A percentile compares a stretch with the other conserved stretches of the same genome.
Conservation (phyloP, 2,329 filamentous ascomycete species). For the Fusarium falciforme region DNA sequence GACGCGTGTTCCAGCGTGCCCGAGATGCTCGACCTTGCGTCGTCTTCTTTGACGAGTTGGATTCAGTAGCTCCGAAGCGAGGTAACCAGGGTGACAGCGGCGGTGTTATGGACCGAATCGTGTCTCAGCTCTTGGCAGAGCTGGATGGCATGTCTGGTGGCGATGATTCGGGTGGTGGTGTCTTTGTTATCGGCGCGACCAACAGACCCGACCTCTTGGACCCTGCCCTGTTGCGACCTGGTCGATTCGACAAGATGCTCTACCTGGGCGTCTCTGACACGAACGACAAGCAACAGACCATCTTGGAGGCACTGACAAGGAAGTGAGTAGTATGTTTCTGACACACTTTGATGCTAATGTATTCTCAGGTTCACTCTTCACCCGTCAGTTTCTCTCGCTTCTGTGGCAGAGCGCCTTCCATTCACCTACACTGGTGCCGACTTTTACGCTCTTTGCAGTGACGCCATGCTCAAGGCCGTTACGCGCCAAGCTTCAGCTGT, state of each 20-base stretch:
- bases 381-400: conserved; percentile 78
- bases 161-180: conserved; percentile 84
- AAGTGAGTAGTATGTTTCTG: conserved; percentile 71
- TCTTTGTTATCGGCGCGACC: conserved; percentile 97
- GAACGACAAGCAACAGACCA: conserved; percentile 94
- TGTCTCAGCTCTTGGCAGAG: conserved; percentile 93
- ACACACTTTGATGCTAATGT: conserved; percentile 10
- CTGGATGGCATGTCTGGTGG: conserved; percentile 98
- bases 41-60: conserved; percentile 93
- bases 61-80: conserved; percentile 94
- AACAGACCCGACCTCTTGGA: conserved; percentile 95
- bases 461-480: conserved; percentile 98
- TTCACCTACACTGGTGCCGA: conserved; percentile 98
- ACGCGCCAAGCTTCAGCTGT: conserved; percentile 88
- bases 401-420: conserved; percentile 81
- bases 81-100: conserved; percentile 98
- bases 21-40: conserved; percentile 88
- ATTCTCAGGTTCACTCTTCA: conserved; percentile 82
- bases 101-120: conserved; percentile 98
- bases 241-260: conserved; percentile 97
- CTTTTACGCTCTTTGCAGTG: conserved; percentile 95
- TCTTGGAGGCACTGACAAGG: conserved; percentile 91
- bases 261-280: conserved; percentile 97
- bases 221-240: conserved; percentile 87
- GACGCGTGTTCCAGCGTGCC: conserved; percentile 87